phyloP scores from a whole-genome alignment of 2,329 filamentous ascomycete genomes.

The Neofusicoccum cordaticola region DNA sequence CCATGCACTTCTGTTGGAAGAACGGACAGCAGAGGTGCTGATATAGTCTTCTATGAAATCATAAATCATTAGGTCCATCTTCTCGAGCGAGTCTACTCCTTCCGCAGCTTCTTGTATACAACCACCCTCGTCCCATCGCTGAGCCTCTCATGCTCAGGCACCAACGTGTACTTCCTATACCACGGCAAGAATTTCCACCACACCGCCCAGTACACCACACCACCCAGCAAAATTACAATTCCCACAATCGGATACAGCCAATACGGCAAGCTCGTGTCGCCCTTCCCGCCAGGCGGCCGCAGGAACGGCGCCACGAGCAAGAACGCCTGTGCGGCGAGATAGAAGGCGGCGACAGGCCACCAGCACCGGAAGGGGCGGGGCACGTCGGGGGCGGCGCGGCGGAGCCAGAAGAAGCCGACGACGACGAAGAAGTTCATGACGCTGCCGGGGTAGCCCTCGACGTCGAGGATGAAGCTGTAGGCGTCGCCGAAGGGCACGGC shows the following conservation, averaged over 20 bases:
- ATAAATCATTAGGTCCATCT: too few species aligned
- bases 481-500: conserved; percentile 64
- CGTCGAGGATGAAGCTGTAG: conserved; percentile 71
- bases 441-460: conserved; percentile 66
- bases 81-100: not conserved
- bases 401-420: conserved; percentile 59
- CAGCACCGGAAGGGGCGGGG: conserved; percentile 65
- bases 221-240: conserved; percentile 55
- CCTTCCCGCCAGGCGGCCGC: conserved; percentile 34
- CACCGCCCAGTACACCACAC: conserved; percentile 65
- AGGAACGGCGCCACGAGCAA: conserved; percentile 63
- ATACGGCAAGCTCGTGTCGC: conserved; percentile 43
- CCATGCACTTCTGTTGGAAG: too few species aligned
- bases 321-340: conserved; percentile 53
- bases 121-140: conserved; percentile 66
- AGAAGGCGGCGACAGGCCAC: conserved; percentile 57
- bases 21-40: too few species aligned
- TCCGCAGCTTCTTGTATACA: conserved; percentile 28
- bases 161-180: conserved; percentile 58
- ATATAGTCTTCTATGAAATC: not conserved
- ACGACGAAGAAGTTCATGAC: conserved; percentile 59
- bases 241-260: conserved; percentile 55
- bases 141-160: conserved; percentile 60
- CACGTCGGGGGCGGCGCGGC: conserved; percentile 58
- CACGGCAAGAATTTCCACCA: conserved; percentile 62